Evolutionary conservation across 2,329 filamentous ascomycete species (phyloP), one percentile per base, ranked within the genome.

Genomic region (Orbilia ellipsospora): DNA sequence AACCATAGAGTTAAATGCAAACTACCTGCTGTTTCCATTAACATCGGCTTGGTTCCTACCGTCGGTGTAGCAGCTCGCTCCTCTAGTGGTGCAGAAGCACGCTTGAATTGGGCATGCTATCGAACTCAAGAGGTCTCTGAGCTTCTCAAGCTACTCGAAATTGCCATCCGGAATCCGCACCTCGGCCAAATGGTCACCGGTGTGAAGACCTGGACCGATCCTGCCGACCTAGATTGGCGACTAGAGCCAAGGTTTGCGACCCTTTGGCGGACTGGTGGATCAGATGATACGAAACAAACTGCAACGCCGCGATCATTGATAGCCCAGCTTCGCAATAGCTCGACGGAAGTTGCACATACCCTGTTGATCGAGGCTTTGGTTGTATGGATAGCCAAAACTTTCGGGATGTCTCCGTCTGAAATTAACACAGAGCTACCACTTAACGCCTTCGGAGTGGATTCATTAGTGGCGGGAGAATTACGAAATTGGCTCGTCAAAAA

Each of bases 1-100:
- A 5, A 65, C 57, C 10, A 77, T 70, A 57, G 73, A 75, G 54
- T 48, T 54, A 10, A 69, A 60, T 8, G 50, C 15, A 36, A 36
- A 15, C 15, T 59, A 20, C 55, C 55, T 59, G 55, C 15, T 10
- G 55, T 59, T 45, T 42, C 55, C 13, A 59, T 59, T 36, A 44
- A 59, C 18, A 42, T 59, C 8, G 55, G 55, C 2, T 8, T 59
- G 3, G 36, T 59, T 4, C 20, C 36, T 1, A 8, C 31, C 2
- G 55, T 59, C 20, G 55, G 55, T 2, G 28, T 59, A 3, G 36
- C 36, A 3, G 55, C 55, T 44, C 55, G 36, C 40, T 42, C 40
- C 13, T 18, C 31, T 23, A 23, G 6, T 7, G 36, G 18, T 44
- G 20, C 45, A 15, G 36, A 36, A 15, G 26, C 23, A 31, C 54